Evolutionary conservation across 2,329 filamentous ascomycete genomes (phyloP), one percentile per base, ranked within the genome.

Genomic region (Cercospora sesami): DNA sequence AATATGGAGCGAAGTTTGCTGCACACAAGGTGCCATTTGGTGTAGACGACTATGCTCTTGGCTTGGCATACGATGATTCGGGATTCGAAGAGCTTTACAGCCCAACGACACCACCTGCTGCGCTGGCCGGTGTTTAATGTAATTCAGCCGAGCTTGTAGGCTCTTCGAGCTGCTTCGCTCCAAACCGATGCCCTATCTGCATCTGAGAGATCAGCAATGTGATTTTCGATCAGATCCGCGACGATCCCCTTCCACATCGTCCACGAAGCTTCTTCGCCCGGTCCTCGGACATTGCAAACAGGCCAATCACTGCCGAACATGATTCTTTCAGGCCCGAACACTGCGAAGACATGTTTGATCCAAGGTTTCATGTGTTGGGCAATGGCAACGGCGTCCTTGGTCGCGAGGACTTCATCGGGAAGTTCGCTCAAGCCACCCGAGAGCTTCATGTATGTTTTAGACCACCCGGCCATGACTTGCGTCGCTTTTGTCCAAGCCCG

Each of bases 261-360:
- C 93, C 93, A 97, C 33, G 91, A 89, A 23, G 83, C 80, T 59
- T 85, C 81, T 51, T 83, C 83, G 0, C 79, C 80, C 0, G 85
- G 85, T 2, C 86, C 86, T 0, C 87, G 86, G 36, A 92, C 81
- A 70, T 92, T 94, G 80, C 93, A 96, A 0, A 97, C 90, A 2
- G 94, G 94, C 94, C 94, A 98, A 79, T 97, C 93, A 71, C 91
- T 94, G 26, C 90, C 94, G 79, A 95, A 97, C 90, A 98, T 93
- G 77, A 95, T 85, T 71, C 92, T 85, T 23, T 83, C 77, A 0
- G 90, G 81, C 1, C 91, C 89, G 75, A 97, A 97, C 1, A 86
- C 86, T 30, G 88, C 86, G 63, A 96, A 86, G 0, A 94, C 81
- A 63, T 90, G 86, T 68, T 89, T 86, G 2, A 92, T 85, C 90